These are phyloP conservation scores for Mrakia frigida DNA, from an alignment of 768 basidiomycete species.

Conservation along the genomic window DNA sequence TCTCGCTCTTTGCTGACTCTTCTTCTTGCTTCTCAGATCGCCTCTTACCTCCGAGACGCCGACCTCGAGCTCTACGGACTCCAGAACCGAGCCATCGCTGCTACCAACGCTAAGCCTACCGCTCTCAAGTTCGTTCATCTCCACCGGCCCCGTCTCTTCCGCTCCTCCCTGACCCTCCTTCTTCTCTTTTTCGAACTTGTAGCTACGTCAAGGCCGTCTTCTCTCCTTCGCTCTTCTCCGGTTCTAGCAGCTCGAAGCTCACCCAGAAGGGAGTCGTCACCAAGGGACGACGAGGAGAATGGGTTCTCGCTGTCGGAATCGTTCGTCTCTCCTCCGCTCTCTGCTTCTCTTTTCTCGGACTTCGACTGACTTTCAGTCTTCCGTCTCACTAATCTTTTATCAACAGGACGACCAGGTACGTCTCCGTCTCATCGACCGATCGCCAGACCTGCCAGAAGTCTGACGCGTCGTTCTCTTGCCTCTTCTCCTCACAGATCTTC, in stretches of 20 bases:
- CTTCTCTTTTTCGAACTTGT: background rate
- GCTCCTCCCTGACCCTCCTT: background rate
- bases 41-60: slow-evolving; percentile 24
- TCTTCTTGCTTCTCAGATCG: slow-evolving; percentile 12
- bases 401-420: slow-evolving; percentile 35
- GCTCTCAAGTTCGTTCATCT: slow-evolving; percentile 18
- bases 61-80: slow-evolving; percentile 31
- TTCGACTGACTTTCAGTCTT: slow-evolving; percentile 40
- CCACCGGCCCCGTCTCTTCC: background rate
- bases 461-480: too few relatives aligned
- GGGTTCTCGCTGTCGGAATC: slow-evolving; percentile 46
- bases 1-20: background rate
- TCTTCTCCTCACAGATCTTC: too few relatives aligned
- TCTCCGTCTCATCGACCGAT: slow-evolving; percentile 22
- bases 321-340: slow-evolving; percentile 4
- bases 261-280: slow-evolving; percentile 46
- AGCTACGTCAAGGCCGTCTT: slow-evolving; percentile 32
- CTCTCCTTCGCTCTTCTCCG: slow-evolving; percentile 31
- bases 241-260: slow-evolving; percentile 1
- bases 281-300: slow-evolving; percentile 46
- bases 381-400: slow-evolving; percentile 43
- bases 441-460: too few relatives aligned
- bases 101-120: slow-evolving; percentile 31
- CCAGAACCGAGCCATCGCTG: slow-evolving; percentile 33
- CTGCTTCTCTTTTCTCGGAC: too few relatives aligned